phyloP scores from a whole-genome alignment of 352 stramenopile genomes.

The Thraustochytrium sp. region DNA sequence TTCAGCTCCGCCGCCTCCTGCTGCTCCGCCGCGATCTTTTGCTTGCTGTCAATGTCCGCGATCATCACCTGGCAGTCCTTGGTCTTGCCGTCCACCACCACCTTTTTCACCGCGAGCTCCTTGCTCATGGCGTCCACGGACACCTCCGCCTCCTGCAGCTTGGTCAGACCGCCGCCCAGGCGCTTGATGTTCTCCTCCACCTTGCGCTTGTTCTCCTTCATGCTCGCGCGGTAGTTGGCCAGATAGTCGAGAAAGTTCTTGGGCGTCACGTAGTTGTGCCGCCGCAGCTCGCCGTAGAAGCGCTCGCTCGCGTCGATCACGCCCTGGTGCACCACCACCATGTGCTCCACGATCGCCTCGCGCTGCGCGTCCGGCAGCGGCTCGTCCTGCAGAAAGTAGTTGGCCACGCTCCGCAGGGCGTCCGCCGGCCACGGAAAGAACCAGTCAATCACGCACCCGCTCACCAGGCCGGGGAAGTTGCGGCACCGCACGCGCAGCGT shows the following conservation, averaged over 20 bases:
- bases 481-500: slow-evolving; percentile 84
- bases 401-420: slow-evolving; percentile 80
- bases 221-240: slow-evolving; percentile 77
- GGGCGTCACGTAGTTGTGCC: slow-evolving; percentile 92
- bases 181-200: slow-evolving; percentile 79
- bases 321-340: slow-evolving; percentile 81
- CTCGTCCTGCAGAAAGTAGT: slow-evolving; percentile 86
- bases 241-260: slow-evolving; percentile 96
- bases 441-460: slow-evolving; percentile 87
- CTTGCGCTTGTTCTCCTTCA: slow-evolving; percentile 80
- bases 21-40: slow-evolving; percentile 76
- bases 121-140: slow-evolving; percentile 87
- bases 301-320: slow-evolving; percentile 78
- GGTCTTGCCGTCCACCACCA: slow-evolving; percentile 90
- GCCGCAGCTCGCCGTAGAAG: slow-evolving; percentile 79
- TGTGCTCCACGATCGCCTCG: slow-evolving; percentile 69
- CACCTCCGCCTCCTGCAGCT: slow-evolving; percentile 83
- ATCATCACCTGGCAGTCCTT: slow-evolving; percentile 83
- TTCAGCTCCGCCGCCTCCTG: slow-evolving; percentile 80
- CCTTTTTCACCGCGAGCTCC: slow-evolving; percentile 85
- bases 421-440: slow-evolving; percentile 91
- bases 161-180: slow-evolving; percentile 80
- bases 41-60: slow-evolving; percentile 87
- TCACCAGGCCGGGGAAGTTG: slow-evolving; percentile 88
- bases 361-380: slow-evolving; percentile 72